Evolutionary conservation across 345 rosid species (phyloP), one percentile per base, ranked within the genome.

Genomic region (Rubroshorea leprosula): DNA sequence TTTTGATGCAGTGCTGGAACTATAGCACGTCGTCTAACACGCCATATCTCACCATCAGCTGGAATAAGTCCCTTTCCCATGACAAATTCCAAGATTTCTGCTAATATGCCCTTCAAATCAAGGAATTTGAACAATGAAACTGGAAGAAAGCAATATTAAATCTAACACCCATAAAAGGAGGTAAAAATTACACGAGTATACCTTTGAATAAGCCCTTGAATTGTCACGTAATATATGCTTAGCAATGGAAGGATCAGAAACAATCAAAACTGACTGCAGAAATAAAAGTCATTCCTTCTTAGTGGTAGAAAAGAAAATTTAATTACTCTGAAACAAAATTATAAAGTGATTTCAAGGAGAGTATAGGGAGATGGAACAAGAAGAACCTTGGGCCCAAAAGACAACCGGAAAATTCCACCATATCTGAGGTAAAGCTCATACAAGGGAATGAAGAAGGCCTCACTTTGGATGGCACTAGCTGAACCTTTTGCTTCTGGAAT

Each of bases 11-110:
- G 68, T 24, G 98, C 90, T 51, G 98, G 98, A 27, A 92, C 98
- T 58, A 92, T 80, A 22, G 91, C 83, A 68, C 97, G 97, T 46
- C 98, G 76, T 73, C 98, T 74, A 64, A 82, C 77, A 63, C 94
- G 92, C 98, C 98, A 92, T 71, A 86, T 69, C 72, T 89, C 97
- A 6, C 89, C 96, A 79, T 92, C 97, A 43, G 98, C 98, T 0
- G 98, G 97, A 50, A 92, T 92, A 49, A 92, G 89, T 64, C 98
- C 98, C 68, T 70, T 89, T 15, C 98, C 98, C 98, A 92, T 92
- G 22, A 92, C 98, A 83, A 92, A 92, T 4, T 92, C 93, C 50
- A 92, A 75, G 78, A 92, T 92, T 69, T 92, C 98, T 55, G 93
- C 95, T 60, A 92, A 67, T 56, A 92, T 78, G 58, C 97, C 98